These are phyloP conservation scores for Aspergillus biplanus DNA, from an alignment of 495 filamentous ascomycete genomes.

Conservation along the genomic window DNA sequence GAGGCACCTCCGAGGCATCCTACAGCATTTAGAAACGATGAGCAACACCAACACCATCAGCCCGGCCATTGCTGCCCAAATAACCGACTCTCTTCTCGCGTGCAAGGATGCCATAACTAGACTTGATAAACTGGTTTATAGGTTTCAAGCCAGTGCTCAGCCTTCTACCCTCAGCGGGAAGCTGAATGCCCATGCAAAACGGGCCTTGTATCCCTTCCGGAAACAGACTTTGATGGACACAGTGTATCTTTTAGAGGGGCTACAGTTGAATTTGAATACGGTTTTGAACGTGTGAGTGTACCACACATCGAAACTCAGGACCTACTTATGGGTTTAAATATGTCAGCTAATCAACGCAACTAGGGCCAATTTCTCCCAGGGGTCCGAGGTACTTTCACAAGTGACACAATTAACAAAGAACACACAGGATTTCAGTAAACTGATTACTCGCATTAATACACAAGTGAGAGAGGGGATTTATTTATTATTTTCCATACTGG, in stretches of 20 bases:
- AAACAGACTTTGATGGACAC: background rate
- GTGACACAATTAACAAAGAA: background rate
- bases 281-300: background rate
- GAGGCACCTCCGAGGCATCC: background rate
- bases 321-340: no score
- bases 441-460: background rate
- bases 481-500: background rate
- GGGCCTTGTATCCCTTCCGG: background rate
- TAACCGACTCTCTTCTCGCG: background rate
- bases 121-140: background rate
- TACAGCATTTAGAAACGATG: background rate
- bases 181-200: background rate
- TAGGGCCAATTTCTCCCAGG: background rate
- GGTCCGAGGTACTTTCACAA: background rate
- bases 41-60: background rate
- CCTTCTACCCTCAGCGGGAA: no score
- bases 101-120: background rate
- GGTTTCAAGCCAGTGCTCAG: background rate
- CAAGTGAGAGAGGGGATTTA: background rate
- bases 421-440: background rate
- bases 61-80: background rate
- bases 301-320: background rate
- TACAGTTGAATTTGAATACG: background rate
- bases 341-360: background rate
- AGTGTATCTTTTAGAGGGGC: background rate